Conservation (phyloP, 129 eudicot genomes). For the Arctium minus region DNA sequence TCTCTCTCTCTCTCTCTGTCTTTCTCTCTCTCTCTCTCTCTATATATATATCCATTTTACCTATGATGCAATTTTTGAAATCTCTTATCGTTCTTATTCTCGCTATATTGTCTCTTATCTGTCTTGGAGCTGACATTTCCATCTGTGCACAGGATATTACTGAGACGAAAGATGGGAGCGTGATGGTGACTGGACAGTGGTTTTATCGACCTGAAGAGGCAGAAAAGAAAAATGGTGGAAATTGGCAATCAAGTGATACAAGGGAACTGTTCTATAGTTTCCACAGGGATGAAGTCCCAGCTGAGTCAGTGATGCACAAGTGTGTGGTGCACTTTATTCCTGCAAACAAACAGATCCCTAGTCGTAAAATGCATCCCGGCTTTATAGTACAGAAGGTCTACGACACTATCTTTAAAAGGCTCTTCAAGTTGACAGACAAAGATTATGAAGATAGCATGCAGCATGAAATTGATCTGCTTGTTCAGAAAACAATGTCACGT, state of each 20-base stretch:
- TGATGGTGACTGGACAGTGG: constrained; percentile 95
- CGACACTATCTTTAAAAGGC: constrained; percentile 63
- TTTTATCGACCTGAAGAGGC: constrained; percentile 98
- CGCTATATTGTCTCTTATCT: neutral
- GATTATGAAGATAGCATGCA: constrained; percentile 86
- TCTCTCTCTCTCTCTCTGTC: no score
- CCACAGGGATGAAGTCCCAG: constrained; percentile 94
- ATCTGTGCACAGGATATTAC: constrained; percentile 55
- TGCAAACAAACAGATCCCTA: constrained; percentile 80
- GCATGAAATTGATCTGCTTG: constrained; percentile 84
- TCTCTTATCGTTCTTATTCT: neutral
- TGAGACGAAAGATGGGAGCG: constrained; percentile 47
- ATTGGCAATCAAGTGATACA: constrained; percentile 81
- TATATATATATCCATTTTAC: no score
- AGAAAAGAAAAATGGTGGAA: constrained; percentile 82
- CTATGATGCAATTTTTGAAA: no score
- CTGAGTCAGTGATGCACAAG: constrained; percentile 98
- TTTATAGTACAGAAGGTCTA: constrained; percentile 88
- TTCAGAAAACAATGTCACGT: constrained; percentile 68
- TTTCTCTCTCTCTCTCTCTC: no score
- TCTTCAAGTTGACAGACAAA: constrained; percentile 81
- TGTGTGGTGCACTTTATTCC: constrained; percentile 96
- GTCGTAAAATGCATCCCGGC: constrained; percentile 81
- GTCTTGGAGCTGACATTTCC: neutral
- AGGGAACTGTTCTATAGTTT: constrained; percentile 93